These are phyloP conservation scores for Aspergillus fructus DNA, from an alignment of 2,329 filamentous ascomycete species.

Conservation along the genomic window DNA sequence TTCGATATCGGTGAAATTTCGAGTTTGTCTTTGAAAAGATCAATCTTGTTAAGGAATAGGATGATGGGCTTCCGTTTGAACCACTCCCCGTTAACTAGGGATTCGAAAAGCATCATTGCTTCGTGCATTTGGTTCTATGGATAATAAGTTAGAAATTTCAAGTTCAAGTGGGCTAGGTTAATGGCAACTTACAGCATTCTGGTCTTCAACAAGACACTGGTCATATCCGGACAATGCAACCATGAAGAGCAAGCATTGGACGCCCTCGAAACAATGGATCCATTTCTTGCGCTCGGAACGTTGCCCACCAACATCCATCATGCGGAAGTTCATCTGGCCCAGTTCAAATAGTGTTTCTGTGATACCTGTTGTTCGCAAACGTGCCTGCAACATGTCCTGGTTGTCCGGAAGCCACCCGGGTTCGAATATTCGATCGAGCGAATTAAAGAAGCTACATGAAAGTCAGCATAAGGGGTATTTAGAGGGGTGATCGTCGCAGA, in stretches of 20 bases:
- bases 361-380: conserved; percentile 90
- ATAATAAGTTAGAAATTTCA: conserved; percentile 14
- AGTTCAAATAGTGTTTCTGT: conserved; percentile 93
- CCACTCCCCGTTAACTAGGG: conserved; percentile 82
- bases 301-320: conserved; percentile 94
- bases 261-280: conserved; percentile 96
- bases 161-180: background rate
- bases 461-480: background rate
- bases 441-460: conserved; percentile 71
- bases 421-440: conserved; percentile 72
- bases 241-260: conserved; percentile 87
- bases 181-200: conserved; percentile 75
- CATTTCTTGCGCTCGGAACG: conserved; percentile 94
- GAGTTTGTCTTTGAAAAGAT: conserved; percentile 78
- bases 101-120: conserved; percentile 82
- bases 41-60: conserved; percentile 85
- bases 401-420: conserved; percentile 84
- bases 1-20: conserved; percentile 67
- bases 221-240: conserved; percentile 96
- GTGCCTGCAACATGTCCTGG: conserved; percentile 88
- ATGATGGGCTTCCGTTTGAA: conserved; percentile 80
- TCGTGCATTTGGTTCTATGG: conserved; percentile 86
- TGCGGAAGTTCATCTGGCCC: conserved; percentile 87
- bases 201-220: conserved; percentile 92
- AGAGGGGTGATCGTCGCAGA: background rate